Base-by-base conservation (phyloP, 805 yeast species). In the Lachancea fermentati region DNA sequence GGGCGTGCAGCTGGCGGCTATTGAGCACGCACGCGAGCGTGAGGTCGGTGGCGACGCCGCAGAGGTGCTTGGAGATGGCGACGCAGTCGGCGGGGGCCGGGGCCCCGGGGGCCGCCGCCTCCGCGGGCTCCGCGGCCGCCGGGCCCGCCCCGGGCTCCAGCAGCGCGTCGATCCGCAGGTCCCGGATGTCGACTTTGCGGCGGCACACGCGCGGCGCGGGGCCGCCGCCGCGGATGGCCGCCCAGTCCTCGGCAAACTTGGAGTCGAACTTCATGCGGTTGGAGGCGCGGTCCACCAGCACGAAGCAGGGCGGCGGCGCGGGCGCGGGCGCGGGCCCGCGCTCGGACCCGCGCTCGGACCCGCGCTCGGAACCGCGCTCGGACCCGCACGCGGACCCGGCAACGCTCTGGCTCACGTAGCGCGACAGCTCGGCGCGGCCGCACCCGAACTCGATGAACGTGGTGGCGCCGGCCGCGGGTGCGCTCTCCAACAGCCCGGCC, bases 11-110 rank as follows among this genome's bases (percentile, higher is more conserved):
- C 14, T 24, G 49, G 0, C 68, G 56, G 43, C 61, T 60, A 31
- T 73, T 72, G 34, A 70, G 45, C 2, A 87, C 57, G 62, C 87
- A 81, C 49, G 78, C 69, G 18, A 89, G 60, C 0, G 96, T 83
- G 36, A 88, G 65, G 58, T 88, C 97, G 0, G 96, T 89, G 1
- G 97, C 97, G 3, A 84, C 94, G 4, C 97, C 97, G 63, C 97
- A 88, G 26, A 89, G 63, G 63, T 88, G 97, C 58, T 88, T 88
- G 4, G 96, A 87, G 2, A 88, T 76, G 1, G 80, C 86, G 6
- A 82, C 80, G 30, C 46, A 48, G 19, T 32, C 32, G 36, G 22
- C n/a, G 15, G 14, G n/a, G 9, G 11, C 11, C 11, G 7, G 26
- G 9, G 7, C 26, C 9, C 5, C 24, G 28, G 14, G 38, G 40